Conservation (phyloP, 2,329 filamentous ascomycete genomes). For the Nannizziopsis barbatae region DNA sequence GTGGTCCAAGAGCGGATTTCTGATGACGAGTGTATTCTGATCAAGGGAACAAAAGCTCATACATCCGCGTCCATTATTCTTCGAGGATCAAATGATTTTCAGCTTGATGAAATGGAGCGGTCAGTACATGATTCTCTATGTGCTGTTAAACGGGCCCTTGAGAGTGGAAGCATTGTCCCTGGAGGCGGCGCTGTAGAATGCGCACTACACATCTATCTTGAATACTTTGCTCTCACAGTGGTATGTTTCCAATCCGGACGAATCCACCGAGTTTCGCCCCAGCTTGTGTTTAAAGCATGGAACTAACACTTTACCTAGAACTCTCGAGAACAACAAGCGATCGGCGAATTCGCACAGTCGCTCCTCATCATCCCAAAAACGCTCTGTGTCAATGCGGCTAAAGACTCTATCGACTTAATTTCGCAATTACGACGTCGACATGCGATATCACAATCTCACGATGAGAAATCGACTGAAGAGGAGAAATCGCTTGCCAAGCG, state of each 20-base stretch:
- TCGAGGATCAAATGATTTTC: slow-evolving; percentile 89
- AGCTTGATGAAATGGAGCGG: slow-evolving; percentile 97
- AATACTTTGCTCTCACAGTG: slow-evolving; percentile 96
- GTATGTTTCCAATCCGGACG: slow-evolving; percentile 37
- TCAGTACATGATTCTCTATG: slow-evolving; percentile 95
- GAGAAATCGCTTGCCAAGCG: slow-evolving; percentile 83
- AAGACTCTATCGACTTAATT: slow-evolving; percentile 88
- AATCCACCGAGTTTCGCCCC: slow-evolving; percentile 1
- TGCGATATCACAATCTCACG: slow-evolving; percentile 82
- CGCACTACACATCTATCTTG: slow-evolving; percentile 96
- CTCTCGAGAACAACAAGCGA: slow-evolving; percentile 92
- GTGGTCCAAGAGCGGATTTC: slow-evolving; percentile 98
- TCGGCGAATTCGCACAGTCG: slow-evolving; percentile 91
- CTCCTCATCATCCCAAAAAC: slow-evolving; percentile 94
- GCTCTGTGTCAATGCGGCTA: slow-evolving; percentile 89
- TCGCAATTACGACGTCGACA: slow-evolving; percentile 91
- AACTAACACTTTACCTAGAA: slow-evolving; percentile 37
- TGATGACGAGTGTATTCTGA: slow-evolving; percentile 93
- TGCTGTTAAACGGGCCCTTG: slow-evolving; percentile 91
- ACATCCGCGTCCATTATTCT: slow-evolving; percentile 93
- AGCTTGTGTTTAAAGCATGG: slow-evolving; percentile 10
- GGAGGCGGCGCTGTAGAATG: slow-evolving; percentile 96
- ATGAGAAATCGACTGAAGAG: slow-evolving; percentile 64
- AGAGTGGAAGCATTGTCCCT: slow-evolving; percentile 92
- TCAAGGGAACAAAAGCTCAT: slow-evolving; percentile 91